Evolutionary conservation across 1,139 yeast genomes (phyloP).

Genomic region (Hansenula lynferdii): DNA sequence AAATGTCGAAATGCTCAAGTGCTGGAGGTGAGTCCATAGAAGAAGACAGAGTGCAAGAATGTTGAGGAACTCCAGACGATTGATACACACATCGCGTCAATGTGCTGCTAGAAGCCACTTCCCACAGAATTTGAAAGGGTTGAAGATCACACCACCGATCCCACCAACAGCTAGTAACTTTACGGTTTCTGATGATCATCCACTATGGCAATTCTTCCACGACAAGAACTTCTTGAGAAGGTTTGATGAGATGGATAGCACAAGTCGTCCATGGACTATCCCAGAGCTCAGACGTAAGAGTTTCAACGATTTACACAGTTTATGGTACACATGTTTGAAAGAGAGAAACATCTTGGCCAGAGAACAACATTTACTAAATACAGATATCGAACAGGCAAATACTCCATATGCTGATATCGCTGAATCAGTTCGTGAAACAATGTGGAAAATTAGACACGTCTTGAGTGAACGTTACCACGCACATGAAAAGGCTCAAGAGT

Average conservation of each 20-base stretch:
- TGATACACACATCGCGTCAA: constrained; percentile 12
- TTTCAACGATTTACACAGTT: constrained; percentile 83
- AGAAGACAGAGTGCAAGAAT: background rate
- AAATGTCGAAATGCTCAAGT: background rate
- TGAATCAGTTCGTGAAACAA: constrained; percentile 46
- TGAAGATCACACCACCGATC: constrained; percentile 75
- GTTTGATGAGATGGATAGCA: constrained; percentile 49
- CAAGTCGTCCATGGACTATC: constrained; percentile 81
- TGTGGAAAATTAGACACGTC: constrained; percentile 82
- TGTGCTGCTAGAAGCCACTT: constrained; percentile 14
- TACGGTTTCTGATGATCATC: constrained; percentile 78
- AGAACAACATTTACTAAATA: constrained; percentile 51
- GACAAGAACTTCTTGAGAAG: constrained; percentile 57
- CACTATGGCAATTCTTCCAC: constrained; percentile 90
- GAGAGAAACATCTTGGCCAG: constrained; percentile 79
- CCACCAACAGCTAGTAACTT: constrained; percentile 75
- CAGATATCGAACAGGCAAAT: constrained; percentile 35
- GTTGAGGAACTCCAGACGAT: constrained; percentile 9
- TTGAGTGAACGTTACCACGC: constrained; percentile 82
- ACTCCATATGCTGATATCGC: constrained; percentile 34
- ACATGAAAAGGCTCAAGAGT: constrained; percentile 54
- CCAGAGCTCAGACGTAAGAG: constrained; percentile 88
- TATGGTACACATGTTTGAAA: constrained; percentile 85
- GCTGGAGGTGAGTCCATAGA: too few species aligned
- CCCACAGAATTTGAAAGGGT: constrained; percentile 8